These are phyloP conservation scores for Saturnispora sekii DNA, from an alignment of 805 yeast genomes.

Conservation along the genomic window DNA sequence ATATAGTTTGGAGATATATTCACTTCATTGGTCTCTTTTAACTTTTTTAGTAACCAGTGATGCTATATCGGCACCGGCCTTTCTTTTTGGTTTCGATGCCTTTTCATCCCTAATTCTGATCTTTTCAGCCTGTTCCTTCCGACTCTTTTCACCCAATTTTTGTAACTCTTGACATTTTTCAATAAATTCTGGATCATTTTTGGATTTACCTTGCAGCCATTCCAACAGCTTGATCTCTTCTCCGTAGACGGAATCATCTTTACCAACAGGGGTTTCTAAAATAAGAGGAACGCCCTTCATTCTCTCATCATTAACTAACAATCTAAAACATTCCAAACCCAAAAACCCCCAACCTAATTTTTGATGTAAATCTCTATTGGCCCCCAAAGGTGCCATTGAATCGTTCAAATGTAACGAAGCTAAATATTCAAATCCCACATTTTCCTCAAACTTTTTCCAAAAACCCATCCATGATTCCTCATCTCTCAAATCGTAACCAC, in stretches of 20 bases:
- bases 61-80: conserved; percentile 16
- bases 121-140: conserved; percentile 60
- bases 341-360: conserved; percentile 81
- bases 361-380: conserved; percentile 88
- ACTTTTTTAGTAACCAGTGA: conserved; percentile 18
- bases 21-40: conserved; percentile 7
- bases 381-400: conserved; percentile 87
- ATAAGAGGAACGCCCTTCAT: conserved; percentile 66
- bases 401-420: conserved; percentile 85
- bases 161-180: conserved; percentile 41
- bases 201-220: conserved; percentile 56
- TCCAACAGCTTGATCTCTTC: conserved; percentile 76
- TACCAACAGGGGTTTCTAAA: conserved; percentile 75
- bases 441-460: conserved; percentile 66
- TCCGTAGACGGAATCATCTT: conserved; percentile 60
- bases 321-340: conserved; percentile 76
- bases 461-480: conserved; percentile 50
- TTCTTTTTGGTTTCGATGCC: conserved; percentile 18
- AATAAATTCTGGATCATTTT: conserved; percentile 46
- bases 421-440: conserved; percentile 66
- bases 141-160: conserved; percentile 53
- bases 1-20: too few relatives aligned
- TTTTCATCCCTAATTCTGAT: conserved; percentile 43
- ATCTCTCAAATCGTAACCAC: conserved; percentile 81
- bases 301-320: conserved; percentile 58